These are phyloP conservation scores for Neurospora sp. DNA, from an alignment of 495 filamentous ascomycete genomes.

Conservation along the genomic window DNA sequence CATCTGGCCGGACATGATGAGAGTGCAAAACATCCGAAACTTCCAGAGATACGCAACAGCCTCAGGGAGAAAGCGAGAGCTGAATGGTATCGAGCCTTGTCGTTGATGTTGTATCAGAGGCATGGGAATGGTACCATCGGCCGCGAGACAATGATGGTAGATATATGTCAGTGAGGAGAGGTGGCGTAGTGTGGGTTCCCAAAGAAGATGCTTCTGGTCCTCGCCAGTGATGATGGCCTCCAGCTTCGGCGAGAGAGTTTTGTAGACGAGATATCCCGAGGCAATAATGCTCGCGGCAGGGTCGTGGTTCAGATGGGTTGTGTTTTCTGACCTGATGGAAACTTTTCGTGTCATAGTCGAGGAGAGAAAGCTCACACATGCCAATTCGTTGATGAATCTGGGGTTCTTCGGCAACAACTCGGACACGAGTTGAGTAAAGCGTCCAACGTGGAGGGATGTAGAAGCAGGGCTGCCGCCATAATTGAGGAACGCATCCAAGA, in stretches of 20 bases:
- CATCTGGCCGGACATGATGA: conserved; percentile 78
- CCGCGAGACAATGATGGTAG: conserved; percentile 30
- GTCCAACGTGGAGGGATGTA: conserved; percentile 6
- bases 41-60: conserved; percentile 59
- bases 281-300: conserved; percentile 17
- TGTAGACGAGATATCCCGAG: conserved; percentile 31
- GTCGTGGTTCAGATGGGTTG: conserved; percentile 8
- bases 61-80: conserved; percentile 18
- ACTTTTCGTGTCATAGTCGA: conserved; percentile 19
- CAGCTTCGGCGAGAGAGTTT: conserved; percentile 28
- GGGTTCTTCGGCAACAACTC: conserved; percentile 28
- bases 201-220: conserved; percentile 33
- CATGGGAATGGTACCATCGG: conserved; percentile 21
- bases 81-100: conserved; percentile 18
- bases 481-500: conserved; percentile 24
- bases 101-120: conserved; percentile 24
- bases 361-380: conserved; percentile 23
- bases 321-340: conserved; percentile 7
- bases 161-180: conserved; percentile 27
- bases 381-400: conserved; percentile 33
- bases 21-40: conserved; percentile 55
- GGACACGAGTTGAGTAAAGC: conserved; percentile 24
- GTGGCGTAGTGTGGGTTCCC: conserved; percentile 32
- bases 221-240: conserved; percentile 34
- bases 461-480: conserved; percentile 8